Base-by-base conservation (phyloP, 2,329 filamentous ascomycete genomes). In the Colletotrichum tropicale region DNA sequence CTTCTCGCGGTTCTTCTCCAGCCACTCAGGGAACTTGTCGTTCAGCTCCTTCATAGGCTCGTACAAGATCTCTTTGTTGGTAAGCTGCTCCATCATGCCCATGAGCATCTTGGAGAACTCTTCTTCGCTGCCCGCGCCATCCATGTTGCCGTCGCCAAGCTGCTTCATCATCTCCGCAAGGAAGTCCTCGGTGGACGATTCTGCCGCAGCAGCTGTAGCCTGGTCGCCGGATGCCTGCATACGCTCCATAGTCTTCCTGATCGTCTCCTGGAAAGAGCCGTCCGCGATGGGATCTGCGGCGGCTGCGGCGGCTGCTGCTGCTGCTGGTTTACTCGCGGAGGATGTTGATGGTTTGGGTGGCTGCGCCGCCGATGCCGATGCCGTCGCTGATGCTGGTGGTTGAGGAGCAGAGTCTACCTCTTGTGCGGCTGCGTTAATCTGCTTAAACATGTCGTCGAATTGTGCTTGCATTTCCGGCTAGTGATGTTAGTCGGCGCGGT, bases 71-170 rank as follows among this genome's bases (percentile, higher is more conserved):
- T 98, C 97, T 88, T 98, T 98, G 85, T 98, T 98, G 5, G 97
- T 98, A 77, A 99, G 90, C 85, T 99, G 96, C 86, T 98, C 95
- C 96, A 99, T 98, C 95, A 98, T 98, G 70, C 94, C 95, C 90
- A 98, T 92, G 75, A 99, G 91, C 92, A 98, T 95, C 86, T 98
- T 96, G 73, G 95, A 96, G 81, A 98, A 94, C 80, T 98, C 96
- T 80, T 97, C 96, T 72, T 98, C 95, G 75, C 87, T 88, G 16
- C 87, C 89, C 3, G 88, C 90, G n/a, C 81, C 82, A n/a, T 90
- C 92, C 1, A 88, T 84, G 28, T 89, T 90, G 9, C 92, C 89
- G 26, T 91, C 90, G 81, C 95, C 94, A 87, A 98, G 93, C 77
- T 97, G 94, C 84, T 97, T 97, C 81, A 99, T 90, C 88, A 99